Evolutionary conservation across 2,329 filamentous ascomycete species (phyloP), one percentile per base, ranked within the genome.

Genomic region (Magnaporthiopsis incrustans): DNA sequence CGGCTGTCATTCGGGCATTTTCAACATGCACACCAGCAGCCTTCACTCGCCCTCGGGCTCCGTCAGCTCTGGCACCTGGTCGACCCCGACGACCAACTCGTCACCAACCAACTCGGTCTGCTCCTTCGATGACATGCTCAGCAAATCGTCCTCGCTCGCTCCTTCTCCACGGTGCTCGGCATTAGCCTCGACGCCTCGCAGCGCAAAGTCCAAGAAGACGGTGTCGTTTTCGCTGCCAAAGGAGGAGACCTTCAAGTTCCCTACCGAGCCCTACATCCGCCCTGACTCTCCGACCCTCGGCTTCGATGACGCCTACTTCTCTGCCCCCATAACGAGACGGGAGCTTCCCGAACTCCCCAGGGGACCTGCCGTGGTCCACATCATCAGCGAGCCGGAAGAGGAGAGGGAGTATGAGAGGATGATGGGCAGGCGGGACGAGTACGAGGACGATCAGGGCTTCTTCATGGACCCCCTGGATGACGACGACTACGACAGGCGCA

Each of bases 281-380:
- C 84, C 84, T 0, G 84, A 87, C 68, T 86, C 84, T 4, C 84
- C 84, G 1, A 87, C 84, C 0, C 78, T 87, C 7, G 84, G 84
- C 14, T 79, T 84, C 64, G 81, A 82, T 62, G 80, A 81, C 67
- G 74, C 73, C 59, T 73, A 77, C 65, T 74, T 73, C 64, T 67
- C 68, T 14, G 61, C 70, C 2, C 70, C 68, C 33, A 64, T 70
- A 1, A 61, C 68, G 8, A 68, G 68, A 12, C 68, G 69, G 50
- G 66, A 70, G 8, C 69, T 74, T 8, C 74, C 73, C 3, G 67
- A 70, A 10, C 62, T 69, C 6, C 72, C 73, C 3, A 56, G 60
- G 30, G 67, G 66, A 4, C 63, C 68, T 2, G 64, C 67, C 26
- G 64, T 61, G 8, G 32, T 70, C 67, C 60, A 68, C 67, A 18